Evolutionary conservation across 768 basidiomycete genomes (phyloP), one percentile per base, ranked within the genome.

Genomic region (Pholiota microspora): DNA sequence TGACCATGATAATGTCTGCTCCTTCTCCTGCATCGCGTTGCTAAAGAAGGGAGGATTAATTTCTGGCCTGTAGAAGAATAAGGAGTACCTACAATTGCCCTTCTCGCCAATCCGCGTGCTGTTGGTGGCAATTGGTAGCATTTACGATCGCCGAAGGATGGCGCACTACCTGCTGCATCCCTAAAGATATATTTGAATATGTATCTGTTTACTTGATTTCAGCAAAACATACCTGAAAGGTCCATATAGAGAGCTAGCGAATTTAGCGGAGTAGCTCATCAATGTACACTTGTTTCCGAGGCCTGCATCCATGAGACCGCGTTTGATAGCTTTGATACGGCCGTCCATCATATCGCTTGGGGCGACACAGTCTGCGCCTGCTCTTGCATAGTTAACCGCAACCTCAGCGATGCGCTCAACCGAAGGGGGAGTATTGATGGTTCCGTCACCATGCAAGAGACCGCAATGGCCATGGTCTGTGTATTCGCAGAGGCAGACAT

Each of bases 311-410:
- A 98, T 92, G 52, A 99, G 75, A 2, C 78, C 81, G 32, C 83
- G 77, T 69, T 99, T 99, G 72, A 99, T 98, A 12, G 85, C 84
- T 58, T 82, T 84, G 59, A 99, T 85, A 16, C 96, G 79, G 0
- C 96, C 97, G 67, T 99, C 97, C 94, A 98, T 98, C 97, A 99
- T 99, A 70, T 98, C 97, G 65, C 94, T 97, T 6, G 97, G 97
- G 1, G 97, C 97, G 54, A 99, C 95, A 64, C 94, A 94, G 69
- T 98, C 93, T 0, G 94, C 97, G n/a, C 97, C 97, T 0, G 97
- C 97, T 51, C 79, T 77, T 0, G 95, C 97, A 61, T 99, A 99
- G 64, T 81, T 85, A 44, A 98, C 77, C 0, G 97, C 94, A 23
- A 99, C 95, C 64, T 97, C 77, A 0, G 92, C 93, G 57, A 99